Percentiles rank a stretch among this genome's conserved stretches.
These are phyloP conservation scores for Alternaria tenuissima DNA, from an alignment of 2,329 filamentous ascomycete genomes.

Conservation along the genomic window DNA sequence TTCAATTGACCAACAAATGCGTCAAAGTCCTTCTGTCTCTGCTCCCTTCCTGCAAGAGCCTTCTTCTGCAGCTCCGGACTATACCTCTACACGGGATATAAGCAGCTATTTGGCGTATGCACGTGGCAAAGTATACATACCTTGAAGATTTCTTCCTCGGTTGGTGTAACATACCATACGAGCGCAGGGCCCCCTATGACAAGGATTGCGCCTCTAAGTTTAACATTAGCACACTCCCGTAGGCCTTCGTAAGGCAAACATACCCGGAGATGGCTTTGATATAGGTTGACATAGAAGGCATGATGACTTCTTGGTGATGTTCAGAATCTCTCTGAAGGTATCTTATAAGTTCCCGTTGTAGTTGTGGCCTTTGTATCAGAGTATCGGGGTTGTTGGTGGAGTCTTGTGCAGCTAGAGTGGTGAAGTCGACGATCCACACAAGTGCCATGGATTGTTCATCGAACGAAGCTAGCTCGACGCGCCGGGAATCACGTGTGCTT, in stretches of 20 bases:
- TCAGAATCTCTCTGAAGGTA: neutral
- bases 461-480: constrained; percentile 12
- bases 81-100: constrained; percentile 67
- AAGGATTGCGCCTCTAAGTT: constrained; percentile 70
- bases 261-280: constrained; percentile 48
- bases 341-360: neutral
- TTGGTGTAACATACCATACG: constrained; percentile 79
- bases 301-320: constrained; percentile 18
- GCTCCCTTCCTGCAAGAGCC: constrained; percentile 79
- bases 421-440: constrained; percentile 15
- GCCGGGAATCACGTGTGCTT: neutral
- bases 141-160: constrained; percentile 89
- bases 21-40: constrained; percentile 85
- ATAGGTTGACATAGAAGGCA: constrained; percentile 41
- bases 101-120: constrained; percentile 9
- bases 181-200: constrained; percentile 86
- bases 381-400: constrained; percentile 7
- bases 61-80: constrained; percentile 93
- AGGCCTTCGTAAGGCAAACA: constrained; percentile 17
- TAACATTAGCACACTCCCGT: constrained; percentile 28
- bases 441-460: constrained; percentile 6
- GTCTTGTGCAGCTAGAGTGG: constrained; percentile 9
- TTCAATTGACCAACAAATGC: constrained; percentile 85
- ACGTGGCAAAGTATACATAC: constrained; percentile 45
- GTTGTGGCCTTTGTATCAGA: neutral